Evolutionary conservation across 768 basidiomycete genomes (phyloP).

Genomic region (Leccinum pellstonianum): DNA sequence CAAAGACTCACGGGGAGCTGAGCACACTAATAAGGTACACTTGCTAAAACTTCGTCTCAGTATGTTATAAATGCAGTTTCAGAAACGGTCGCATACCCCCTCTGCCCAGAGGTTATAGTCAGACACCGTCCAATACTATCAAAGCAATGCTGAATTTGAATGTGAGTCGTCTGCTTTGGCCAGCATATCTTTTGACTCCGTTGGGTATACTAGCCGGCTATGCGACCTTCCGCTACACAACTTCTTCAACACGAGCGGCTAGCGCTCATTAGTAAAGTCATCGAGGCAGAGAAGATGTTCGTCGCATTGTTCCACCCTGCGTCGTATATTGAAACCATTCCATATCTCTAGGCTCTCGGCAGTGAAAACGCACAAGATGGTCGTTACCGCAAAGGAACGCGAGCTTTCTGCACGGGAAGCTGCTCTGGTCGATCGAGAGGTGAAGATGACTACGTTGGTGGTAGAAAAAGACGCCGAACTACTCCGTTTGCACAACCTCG

Average conservation of each 20-base stretch:
- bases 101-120: conserved; percentile 80
- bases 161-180: conserved; percentile 41
- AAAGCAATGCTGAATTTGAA: conserved; percentile 87
- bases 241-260: conserved; percentile 79
- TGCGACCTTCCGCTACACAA: conserved; percentile 81
- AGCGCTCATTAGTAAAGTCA: conserved; percentile 65
- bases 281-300: conserved; percentile 79
- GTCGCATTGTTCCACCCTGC: conserved; percentile 15
- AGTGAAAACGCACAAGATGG: conserved; percentile 63
- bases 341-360: conserved; percentile 48
- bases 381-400: conserved; percentile 57
- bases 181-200: neutral
- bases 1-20: conserved; percentile 84
- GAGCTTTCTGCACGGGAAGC: conserved; percentile 61
- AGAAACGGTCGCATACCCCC: conserved; percentile 92
- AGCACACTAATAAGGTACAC: conserved; percentile 75
- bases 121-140: conserved; percentile 67
- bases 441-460: conserved; percentile 45
- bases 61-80: neutral
- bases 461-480: conserved; percentile 63
- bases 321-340: neutral
- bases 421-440: conserved; percentile 54
- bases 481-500: conserved; percentile 43
- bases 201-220: conserved; percentile 58
- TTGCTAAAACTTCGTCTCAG: neutral